Conservation (phyloP, 1,284 basidiomycete genomes). For the Coniferiporia weirii region DNA sequence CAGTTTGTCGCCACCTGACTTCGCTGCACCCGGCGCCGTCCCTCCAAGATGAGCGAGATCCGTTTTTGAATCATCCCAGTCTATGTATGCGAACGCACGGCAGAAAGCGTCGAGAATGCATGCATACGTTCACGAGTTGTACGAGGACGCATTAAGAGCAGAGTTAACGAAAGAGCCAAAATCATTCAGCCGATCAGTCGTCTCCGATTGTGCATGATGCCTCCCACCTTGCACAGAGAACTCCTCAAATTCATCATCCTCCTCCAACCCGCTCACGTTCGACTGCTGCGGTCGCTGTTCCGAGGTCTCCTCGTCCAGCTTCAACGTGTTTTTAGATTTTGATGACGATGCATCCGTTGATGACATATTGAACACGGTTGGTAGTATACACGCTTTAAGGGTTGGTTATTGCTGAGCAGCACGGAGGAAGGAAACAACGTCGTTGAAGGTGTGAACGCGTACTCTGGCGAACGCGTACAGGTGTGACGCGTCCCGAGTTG, state of each 20-base stretch:
- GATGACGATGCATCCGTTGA: conserved; percentile 13
- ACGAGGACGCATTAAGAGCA: background rate
- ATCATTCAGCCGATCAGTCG: background rate
- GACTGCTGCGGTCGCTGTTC: conserved; percentile 29
- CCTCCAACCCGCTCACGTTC: conserved; percentile 70
- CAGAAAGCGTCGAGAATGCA: background rate
- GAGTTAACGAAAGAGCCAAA: background rate
- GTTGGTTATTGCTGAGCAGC: no score
- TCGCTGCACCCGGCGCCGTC: conserved; percentile 64
- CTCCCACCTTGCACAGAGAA: conserved; percentile 62
- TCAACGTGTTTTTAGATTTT: conserved; percentile 10
- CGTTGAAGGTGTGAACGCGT: no score
- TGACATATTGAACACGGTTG: conserved; percentile 3
- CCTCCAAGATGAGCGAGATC: conserved; percentile 72
- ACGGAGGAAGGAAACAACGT: no score
- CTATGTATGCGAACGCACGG: conserved; percentile 32
- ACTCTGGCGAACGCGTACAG: no score
- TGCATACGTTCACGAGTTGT: background rate
- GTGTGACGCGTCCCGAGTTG: no score
- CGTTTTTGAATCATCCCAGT: conserved; percentile 83
- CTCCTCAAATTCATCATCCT: conserved; percentile 84
- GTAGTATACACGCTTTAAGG: no score
- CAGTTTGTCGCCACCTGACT: conserved; percentile 75
- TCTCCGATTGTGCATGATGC: background rate
- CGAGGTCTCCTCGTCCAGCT: conserved; percentile 9